Conservation (phyloP, 345 rosid genomes). For the Moricandia moricandioides region DNA sequence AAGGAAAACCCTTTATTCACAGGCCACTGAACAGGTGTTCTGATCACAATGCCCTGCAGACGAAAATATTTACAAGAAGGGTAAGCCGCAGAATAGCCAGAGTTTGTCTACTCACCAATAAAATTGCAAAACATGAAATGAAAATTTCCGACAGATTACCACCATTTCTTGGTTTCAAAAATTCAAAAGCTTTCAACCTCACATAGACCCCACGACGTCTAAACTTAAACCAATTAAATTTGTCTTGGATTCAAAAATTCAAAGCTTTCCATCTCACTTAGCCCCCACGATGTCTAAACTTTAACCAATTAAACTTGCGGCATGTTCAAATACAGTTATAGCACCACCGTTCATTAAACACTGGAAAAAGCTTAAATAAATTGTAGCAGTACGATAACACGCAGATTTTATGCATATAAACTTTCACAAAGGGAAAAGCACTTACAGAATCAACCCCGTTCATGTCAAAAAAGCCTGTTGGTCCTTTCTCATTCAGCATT, state of each 20-base stretch:
- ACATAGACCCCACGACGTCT: slow-evolving; percentile 1
- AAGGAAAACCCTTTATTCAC: slow-evolving; percentile 85
- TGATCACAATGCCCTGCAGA: slow-evolving; percentile 74
- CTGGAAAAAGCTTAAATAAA: slow-evolving; percentile 11
- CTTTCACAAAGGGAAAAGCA: slow-evolving; percentile 21
- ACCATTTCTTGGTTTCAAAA: slow-evolving; percentile 13
- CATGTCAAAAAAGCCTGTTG: slow-evolving; percentile 89
- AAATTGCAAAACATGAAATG: slow-evolving; percentile 20
- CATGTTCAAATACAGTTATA: slow-evolving; percentile 11
- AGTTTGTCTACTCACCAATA: slow-evolving; percentile 21
- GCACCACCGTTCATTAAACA: not conserved
- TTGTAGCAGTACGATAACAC: not conserved
- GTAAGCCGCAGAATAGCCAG: slow-evolving; percentile 1
- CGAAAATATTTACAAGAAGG: slow-evolving; percentile 3
- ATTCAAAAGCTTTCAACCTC: not conserved
- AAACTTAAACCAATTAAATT: slow-evolving; percentile 7
- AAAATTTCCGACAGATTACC: slow-evolving; percentile 20
- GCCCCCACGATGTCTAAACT: slow-evolving; percentile 12
- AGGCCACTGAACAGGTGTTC: slow-evolving; percentile 92
- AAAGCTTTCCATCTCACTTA: not conserved
- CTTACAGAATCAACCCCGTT: slow-evolving; percentile 90
- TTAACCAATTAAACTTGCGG: slow-evolving; percentile 3
- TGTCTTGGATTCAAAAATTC: not conserved
- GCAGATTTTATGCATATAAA: not conserved
- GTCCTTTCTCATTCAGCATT: slow-evolving; percentile 97